These are phyloP conservation scores for Pelargonium nanum DNA, from an alignment of 345 rosid genomes.

Conservation along the genomic window DNA sequence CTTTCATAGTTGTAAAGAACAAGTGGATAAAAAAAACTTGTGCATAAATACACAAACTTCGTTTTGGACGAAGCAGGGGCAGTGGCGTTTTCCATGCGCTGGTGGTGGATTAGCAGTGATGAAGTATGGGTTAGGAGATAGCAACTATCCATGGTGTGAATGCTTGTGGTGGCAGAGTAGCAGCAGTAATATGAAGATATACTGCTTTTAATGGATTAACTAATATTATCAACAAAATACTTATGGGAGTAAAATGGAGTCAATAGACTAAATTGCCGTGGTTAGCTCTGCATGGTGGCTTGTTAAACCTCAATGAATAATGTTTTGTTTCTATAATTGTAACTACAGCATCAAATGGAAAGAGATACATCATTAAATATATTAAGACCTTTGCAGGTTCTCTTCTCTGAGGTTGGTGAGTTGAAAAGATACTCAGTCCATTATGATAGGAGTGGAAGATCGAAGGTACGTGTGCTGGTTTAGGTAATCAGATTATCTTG, in stretches of 20 bases:
- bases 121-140: no score
- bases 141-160: no score
- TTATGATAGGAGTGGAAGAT: conserved; percentile 50
- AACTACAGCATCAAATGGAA: background rate
- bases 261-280: background rate
- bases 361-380: background rate
- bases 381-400: conserved; percentile 24
- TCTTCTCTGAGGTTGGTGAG: conserved; percentile 47
- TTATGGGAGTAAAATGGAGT: background rate
- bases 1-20: no score
- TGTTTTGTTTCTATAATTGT: background rate
- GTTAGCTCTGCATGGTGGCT: background rate
- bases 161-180: background rate
- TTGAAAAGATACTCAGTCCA: conserved; percentile 38
- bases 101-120: no score
- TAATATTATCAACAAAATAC: no score
- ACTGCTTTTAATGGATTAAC: background rate
- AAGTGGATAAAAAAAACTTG: no score
- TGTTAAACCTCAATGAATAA: background rate
- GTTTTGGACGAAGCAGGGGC: no score
- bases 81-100: no score
- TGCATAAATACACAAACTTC: no score
- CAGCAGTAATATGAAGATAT: background rate
- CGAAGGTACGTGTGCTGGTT: conserved; percentile 34
- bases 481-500: conserved; percentile 3